phyloP scores from a whole-genome alignment of 1,139 yeast genomes.

The Pichia sp. region DNA sequence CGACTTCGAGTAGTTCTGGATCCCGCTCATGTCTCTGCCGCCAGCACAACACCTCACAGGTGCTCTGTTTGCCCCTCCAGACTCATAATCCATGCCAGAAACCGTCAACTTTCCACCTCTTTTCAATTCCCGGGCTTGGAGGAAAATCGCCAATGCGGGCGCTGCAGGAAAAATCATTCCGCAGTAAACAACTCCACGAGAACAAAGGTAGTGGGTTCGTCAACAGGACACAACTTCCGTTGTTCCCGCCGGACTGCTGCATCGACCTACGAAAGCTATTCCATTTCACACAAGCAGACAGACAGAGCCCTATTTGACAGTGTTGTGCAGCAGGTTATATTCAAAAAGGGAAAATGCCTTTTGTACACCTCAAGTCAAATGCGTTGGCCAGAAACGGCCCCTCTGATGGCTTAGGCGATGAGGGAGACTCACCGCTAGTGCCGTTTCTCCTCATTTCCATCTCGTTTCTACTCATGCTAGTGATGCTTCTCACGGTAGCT shows the following conservation, averaged over 20 bases:
- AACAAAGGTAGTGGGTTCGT: not conserved
- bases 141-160: not conserved
- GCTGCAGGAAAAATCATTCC: not conserved
- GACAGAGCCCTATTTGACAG: not conserved
- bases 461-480: conserved; percentile 22
- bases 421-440: conserved; percentile 16
- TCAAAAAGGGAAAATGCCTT: not conserved
- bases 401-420: not conserved
- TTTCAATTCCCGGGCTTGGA: not conserved
- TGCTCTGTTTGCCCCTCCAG: too few species aligned
- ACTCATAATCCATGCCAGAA: too few species aligned
- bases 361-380: not conserved
- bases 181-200: not conserved
- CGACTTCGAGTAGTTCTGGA: conserved; percentile 40
- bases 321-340: not conserved
- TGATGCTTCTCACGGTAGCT: conserved; percentile 16
- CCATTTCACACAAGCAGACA: not conserved
- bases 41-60: not conserved
- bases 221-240: not conserved
- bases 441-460: conserved; percentile 22
- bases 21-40: conserved; percentile 7
- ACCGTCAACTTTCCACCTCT: not conserved
- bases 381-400: not conserved
- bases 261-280: not conserved
- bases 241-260: not conserved